Percentiles rank a stretch among this genome's conserved stretches.
Conservation (phyloP, 768 basidiomycete species). For the Psilocybe subaeruginosa region DNA sequence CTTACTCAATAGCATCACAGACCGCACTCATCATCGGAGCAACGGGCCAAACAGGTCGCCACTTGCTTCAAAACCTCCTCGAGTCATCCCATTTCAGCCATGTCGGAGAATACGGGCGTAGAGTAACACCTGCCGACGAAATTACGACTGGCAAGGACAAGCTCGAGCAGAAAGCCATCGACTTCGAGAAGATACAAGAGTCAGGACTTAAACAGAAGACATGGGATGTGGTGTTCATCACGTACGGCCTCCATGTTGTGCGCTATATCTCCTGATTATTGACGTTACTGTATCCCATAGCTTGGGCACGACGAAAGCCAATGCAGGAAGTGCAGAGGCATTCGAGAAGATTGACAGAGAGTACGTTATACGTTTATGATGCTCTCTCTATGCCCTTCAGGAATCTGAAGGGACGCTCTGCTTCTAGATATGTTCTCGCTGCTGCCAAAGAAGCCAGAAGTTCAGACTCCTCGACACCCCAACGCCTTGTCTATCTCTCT, state of each 20-base stretch:
- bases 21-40: slow-evolving; percentile 77
- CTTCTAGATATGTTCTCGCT: slow-evolving; percentile 68
- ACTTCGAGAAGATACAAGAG: slow-evolving; percentile 67
- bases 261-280: too few species aligned
- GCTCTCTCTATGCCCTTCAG: too few species aligned
- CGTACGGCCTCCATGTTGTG: slow-evolving; percentile 38
- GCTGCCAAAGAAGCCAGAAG: slow-evolving; percentile 68
- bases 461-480: slow-evolving; percentile 44
- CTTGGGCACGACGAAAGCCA: slow-evolving; percentile 65
- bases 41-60: slow-evolving; percentile 70
- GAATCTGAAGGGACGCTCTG: neutral
- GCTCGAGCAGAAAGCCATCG: slow-evolving; percentile 66
- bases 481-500: slow-evolving; percentile 73
- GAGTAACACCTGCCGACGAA: slow-evolving; percentile 48
- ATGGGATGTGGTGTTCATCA: slow-evolving; percentile 79
- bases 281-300: slow-evolving; percentile 26
- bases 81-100: slow-evolving; percentile 53
- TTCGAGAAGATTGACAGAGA: slow-evolving; percentile 83
- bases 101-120: slow-evolving; percentile 74
- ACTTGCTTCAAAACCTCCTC: slow-evolving; percentile 65
- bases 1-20: slow-evolving; percentile 21
- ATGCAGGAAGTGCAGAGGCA: slow-evolving; percentile 62
- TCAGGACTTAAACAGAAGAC: slow-evolving; percentile 53
- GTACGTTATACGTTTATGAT: slow-evolving; percentile 36
- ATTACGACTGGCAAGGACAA: slow-evolving; percentile 52